Base-by-base conservation (phyloP, 2,329 filamentous ascomycete species). In the Podosphaera leucotricha region DNA sequence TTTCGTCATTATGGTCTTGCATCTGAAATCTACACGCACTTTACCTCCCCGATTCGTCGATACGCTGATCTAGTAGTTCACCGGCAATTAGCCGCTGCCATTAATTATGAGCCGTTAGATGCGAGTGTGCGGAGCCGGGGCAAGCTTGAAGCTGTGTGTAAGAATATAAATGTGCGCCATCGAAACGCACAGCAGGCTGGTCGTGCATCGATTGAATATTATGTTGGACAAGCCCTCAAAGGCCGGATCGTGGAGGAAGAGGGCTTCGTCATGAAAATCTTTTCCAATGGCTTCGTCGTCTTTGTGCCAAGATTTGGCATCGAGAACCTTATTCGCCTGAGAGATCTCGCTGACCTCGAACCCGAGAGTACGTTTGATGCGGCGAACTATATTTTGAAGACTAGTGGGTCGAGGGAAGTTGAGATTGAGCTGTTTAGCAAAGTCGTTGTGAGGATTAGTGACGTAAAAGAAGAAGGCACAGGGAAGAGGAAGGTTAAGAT, bases 1-100 rank as follows among this genome's bases (percentile, higher is more conserved):
- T 98, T 93, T 70, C 75, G 84, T 43, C 92, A 98, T 64, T 98
- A 98, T 61, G 90, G 90, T 52, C 76, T 98, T 30, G 92, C 92
- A 0, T 85, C 80, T 2, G 82, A 92, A 56, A 98, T 98, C 59
- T 98, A 98, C 66, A 98, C 90, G 2, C 90, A 98, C 61, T 98
- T 98, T 63, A 98, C 90, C 0, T 92, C 82, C 2, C 92, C 90
- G 2, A 98, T 98, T 59, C 81, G 90, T 47, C 82, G 92, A 24
- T 98, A 98, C 59, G 87, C 87, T n/a, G 90, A 98, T 64, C 71
- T 98, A 2, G 76, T 93, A 45, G 87, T 84, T 4, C 87, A 98
- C 61, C 72, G 87, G 13, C 90, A 98, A 65, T 77, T 98, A 43
- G 87, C 90, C 0, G 87, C 90, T 8, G 86, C 90, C 24, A 95